These are phyloP conservation scores for Saccharomycopsis synnaedendra DNA, from an alignment of 805 yeast species.

Conservation along the genomic window DNA sequence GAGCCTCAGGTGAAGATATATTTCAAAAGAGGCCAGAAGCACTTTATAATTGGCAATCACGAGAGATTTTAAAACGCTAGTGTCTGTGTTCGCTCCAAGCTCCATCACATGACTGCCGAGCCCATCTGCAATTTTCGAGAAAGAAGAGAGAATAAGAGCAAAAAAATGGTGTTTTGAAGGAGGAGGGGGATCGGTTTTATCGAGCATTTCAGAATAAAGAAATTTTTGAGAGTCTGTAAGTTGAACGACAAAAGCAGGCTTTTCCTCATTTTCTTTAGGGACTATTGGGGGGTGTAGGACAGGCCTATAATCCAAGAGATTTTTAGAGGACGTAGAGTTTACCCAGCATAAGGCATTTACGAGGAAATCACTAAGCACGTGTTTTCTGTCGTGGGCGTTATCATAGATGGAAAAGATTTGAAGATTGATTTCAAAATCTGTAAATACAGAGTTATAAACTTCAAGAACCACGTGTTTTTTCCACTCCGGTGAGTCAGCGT, in stretches of 20 bases:
- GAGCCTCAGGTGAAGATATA: slow-evolving; percentile 51
- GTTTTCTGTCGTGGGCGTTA: slow-evolving; percentile 39
- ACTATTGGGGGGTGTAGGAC: slow-evolving; percentile 23
- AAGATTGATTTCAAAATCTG: slow-evolving; percentile 41
- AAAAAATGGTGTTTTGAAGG: slow-evolving; percentile 52
- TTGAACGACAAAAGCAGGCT: slow-evolving; percentile 7
- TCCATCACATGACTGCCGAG: slow-evolving; percentile 41
- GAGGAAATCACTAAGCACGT: slow-evolving; percentile 47
- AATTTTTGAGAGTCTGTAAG: slow-evolving; percentile 35
- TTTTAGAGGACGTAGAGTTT: slow-evolving; percentile 21
- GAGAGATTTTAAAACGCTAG: slow-evolving; percentile 17
- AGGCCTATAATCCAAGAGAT: slow-evolving; percentile 26
- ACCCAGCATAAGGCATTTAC: slow-evolving; percentile 29
- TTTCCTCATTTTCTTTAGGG: background rate
- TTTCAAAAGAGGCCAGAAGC: slow-evolving; percentile 33
- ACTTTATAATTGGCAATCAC: slow-evolving; percentile 27
- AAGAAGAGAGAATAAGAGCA: slow-evolving; percentile 42
- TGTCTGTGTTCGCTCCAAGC: slow-evolving; percentile 15
- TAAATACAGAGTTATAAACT: slow-evolving; percentile 47
- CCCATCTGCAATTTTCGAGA: slow-evolving; percentile 55
- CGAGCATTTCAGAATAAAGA: slow-evolving; percentile 62
- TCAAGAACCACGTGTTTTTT: slow-evolving; percentile 66
- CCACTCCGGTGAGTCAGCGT: slow-evolving; percentile 53
- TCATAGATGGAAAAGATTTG: slow-evolving; percentile 56
- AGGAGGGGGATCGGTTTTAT: slow-evolving; percentile 67